These are phyloP conservation scores for Neurospora sublineolata DNA, from an alignment of 495 filamentous ascomycete genomes.

Conservation along the genomic window DNA sequence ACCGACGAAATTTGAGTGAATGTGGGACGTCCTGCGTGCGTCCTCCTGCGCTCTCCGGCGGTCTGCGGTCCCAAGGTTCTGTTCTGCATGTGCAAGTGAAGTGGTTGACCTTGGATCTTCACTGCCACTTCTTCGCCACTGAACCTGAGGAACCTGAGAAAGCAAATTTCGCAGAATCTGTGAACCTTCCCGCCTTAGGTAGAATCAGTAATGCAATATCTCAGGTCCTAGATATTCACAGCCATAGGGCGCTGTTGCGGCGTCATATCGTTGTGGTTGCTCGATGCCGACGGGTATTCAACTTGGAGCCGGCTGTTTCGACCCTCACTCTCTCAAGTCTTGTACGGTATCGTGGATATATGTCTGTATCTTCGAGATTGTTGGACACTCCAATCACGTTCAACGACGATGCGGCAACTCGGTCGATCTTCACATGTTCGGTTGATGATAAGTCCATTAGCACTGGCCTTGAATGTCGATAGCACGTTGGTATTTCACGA, in stretches of 20 bases:
- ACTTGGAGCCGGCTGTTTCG: background rate
- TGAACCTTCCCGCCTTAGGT: background rate
- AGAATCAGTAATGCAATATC: background rate
- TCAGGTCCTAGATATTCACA: background rate
- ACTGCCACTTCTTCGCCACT: background rate
- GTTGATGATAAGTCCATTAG: background rate
- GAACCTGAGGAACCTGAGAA: background rate
- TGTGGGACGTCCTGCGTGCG: background rate
- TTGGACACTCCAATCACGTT: background rate
- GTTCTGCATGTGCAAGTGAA: background rate
- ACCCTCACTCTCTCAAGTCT: background rate
- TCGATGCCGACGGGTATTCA: background rate
- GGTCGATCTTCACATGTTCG: background rate
- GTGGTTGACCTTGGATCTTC: background rate
- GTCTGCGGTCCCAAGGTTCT: background rate
- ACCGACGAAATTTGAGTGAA: background rate
- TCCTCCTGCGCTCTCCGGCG: background rate
- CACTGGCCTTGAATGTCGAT: too few species aligned
- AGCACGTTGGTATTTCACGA: too few species aligned
- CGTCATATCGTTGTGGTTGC: background rate
- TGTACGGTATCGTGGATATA: background rate
- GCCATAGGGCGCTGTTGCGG: background rate
- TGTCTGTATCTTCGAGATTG: background rate
- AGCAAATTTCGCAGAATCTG: background rate
- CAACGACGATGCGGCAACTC: background rate